Conservation (phyloP, 768 basidiomycete species). For the Lactarius pseudohatsudake region DNA sequence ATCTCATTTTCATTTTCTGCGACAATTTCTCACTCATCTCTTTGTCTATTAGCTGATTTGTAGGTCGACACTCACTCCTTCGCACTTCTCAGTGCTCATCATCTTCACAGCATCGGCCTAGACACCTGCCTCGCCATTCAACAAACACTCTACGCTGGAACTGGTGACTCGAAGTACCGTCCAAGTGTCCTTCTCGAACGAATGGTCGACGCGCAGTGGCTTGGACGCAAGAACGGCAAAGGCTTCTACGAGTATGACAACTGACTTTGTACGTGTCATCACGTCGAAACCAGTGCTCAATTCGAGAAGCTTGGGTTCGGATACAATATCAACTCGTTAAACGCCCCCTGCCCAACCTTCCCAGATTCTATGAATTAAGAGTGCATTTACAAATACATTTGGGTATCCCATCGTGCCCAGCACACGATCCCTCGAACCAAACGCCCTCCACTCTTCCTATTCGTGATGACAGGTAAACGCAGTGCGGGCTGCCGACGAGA, state of each 20-base stretch:
- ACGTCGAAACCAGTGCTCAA: neutral
- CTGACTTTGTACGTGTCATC: conserved; percentile 7
- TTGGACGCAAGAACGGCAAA: conserved; percentile 89
- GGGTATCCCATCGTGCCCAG: conserved; percentile 9
- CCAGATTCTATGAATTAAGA: conserved; percentile 16
- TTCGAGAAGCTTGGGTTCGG: conserved; percentile 11
- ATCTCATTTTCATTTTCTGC: neutral
- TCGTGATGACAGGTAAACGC: conserved; percentile 23
- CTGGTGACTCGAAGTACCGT: conserved; percentile 92
- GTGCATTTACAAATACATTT: conserved; percentile 21
- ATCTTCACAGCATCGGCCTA: conserved; percentile 75
- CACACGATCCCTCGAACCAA: conserved; percentile 18
- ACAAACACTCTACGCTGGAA: conserved; percentile 83
- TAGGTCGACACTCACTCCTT: conserved; percentile 29
- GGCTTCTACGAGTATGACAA: conserved; percentile 86
- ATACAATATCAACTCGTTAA: conserved; percentile 2
- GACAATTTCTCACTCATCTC: neutral
- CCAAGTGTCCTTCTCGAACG: conserved; percentile 86
- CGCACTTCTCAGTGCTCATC: neutral
- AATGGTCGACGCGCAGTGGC: conserved; percentile 97
- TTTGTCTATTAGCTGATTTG: conserved; percentile 37
- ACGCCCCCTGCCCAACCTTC: neutral
- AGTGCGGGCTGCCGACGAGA: conserved; percentile 23
- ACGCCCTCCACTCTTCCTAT: conserved; percentile 9
- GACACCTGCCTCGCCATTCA: conserved; percentile 96